Percentiles rank a stretch among this genome's conserved stretches.
Evolutionary conservation across 2,329 filamentous ascomycete species (phyloP).

Genomic region (Aspergillus sp.): DNA sequence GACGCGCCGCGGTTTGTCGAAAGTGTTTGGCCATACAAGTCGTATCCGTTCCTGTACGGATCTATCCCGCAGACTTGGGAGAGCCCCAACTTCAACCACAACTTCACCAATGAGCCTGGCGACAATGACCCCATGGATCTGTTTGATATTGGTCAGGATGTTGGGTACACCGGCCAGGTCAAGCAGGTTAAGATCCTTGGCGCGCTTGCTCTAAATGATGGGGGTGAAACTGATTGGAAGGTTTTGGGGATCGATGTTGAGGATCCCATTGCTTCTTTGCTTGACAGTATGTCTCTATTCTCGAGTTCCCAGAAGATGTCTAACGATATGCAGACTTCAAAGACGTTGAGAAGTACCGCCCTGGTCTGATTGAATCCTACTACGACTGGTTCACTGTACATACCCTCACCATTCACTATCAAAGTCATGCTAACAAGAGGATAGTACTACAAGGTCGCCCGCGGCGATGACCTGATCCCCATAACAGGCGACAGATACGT

Average conservation of each 20-base stretch:
- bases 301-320: fast-evolving
- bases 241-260: background rate
- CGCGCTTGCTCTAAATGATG: background rate
- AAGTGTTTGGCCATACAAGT: background rate
- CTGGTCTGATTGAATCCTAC: background rate
- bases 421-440: background rate
- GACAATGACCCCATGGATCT: slow-evolving; percentile 6
- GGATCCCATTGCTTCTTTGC: background rate
- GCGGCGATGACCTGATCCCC: background rate
- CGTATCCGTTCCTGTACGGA: background rate
- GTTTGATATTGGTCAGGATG: slow-evolving; percentile 1
- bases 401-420: too few relatives aligned
- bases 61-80: slow-evolving; percentile 6
- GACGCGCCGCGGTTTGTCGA: background rate
- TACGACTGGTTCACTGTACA: slow-evolving; percentile 1
- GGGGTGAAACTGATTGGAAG: slow-evolving; percentile 6
- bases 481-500: background rate
- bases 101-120: background rate
- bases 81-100: slow-evolving; percentile 1
- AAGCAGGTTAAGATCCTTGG: slow-evolving; percentile 3
- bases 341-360: slow-evolving; percentile 3
- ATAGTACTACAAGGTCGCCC: slow-evolving; percentile 3
- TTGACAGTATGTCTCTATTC: background rate
- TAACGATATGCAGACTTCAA: background rate
- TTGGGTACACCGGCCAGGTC: background rate